phyloP scores from a whole-genome alignment of 441 rosid genomes.

The Syzygium malaccense region DNA sequence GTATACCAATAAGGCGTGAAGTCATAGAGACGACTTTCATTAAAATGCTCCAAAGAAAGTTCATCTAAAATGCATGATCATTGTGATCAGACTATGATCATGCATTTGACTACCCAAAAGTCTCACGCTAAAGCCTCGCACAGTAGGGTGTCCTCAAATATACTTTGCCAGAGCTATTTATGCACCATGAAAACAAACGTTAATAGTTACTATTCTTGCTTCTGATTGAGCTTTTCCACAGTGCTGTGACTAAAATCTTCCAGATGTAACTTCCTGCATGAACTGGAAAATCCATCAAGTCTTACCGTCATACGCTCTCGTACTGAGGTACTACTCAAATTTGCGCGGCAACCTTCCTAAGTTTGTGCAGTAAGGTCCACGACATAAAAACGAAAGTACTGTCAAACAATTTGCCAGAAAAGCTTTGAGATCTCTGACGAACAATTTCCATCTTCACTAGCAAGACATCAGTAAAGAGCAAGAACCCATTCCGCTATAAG shows the following conservation, averaged over 20 bases:
- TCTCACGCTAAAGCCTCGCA: not conserved
- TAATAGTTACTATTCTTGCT: not conserved
- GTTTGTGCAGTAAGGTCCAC: not conserved
- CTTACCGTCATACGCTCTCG: not conserved
- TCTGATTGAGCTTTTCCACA: not conserved
- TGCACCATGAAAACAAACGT: not conserved
- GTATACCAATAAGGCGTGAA: not conserved
- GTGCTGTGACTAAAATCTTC: not conserved
- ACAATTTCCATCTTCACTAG: not conserved
- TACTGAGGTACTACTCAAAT: not conserved
- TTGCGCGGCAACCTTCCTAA: not conserved
- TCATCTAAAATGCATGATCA: not conserved
- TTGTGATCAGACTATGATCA: not conserved
- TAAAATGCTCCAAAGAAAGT: not conserved
- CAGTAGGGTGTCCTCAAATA: not conserved
- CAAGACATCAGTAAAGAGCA: not conserved
- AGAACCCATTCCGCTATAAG: not conserved
- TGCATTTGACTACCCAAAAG: not conserved
- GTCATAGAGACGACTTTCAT: not conserved
- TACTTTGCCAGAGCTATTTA: not conserved
- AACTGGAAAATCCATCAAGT: not conserved
- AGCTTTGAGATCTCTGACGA: not conserved
- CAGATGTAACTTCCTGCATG: not conserved
- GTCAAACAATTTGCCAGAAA: not conserved
- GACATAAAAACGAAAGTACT: not conserved